Conservation (phyloP, 495 filamentous ascomycete species). For the Parmelia sp. region DNA sequence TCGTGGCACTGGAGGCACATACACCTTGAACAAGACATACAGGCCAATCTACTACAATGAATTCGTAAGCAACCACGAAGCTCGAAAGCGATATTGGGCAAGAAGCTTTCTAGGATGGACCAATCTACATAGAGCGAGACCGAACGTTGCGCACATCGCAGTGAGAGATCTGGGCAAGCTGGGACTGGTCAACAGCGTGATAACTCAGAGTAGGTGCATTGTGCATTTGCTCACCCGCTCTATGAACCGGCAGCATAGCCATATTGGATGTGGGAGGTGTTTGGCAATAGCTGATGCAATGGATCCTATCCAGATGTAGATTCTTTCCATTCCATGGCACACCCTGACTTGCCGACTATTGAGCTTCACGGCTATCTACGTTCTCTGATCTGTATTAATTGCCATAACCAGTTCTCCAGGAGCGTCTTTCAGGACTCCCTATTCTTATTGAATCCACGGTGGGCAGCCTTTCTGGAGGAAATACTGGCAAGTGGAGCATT, state of each 20-base stretch:
- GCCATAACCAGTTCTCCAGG: slow-evolving; percentile 59
- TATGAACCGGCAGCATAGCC: background rate
- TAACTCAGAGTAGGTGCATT: slow-evolving; percentile 64
- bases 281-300: background rate
- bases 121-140: slow-evolving; percentile 64
- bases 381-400: slow-evolving; percentile 74
- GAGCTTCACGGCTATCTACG: slow-evolving; percentile 90
- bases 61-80: slow-evolving; percentile 74
- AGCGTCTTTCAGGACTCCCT: slow-evolving; percentile 70
- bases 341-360: slow-evolving; percentile 66
- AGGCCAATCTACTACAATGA: slow-evolving; percentile 91
- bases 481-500: slow-evolving; percentile 67
- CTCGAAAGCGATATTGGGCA: slow-evolving; percentile 93
- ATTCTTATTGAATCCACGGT: slow-evolving; percentile 73
- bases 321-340: slow-evolving; percentile 75
- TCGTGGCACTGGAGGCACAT: slow-evolving; percentile 82
- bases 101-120: slow-evolving; percentile 91
- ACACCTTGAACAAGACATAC: slow-evolving; percentile 81
- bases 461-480: slow-evolving; percentile 69
- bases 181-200: slow-evolving; percentile 66
- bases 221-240: background rate
- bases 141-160: slow-evolving; percentile 75
- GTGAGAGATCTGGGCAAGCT: slow-evolving; percentile 61
- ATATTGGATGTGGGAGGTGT: background rate
- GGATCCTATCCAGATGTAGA: slow-evolving; percentile 59